These are phyloP conservation scores for Plasmodium yoelii DNA, from an alignment of 169 alveolate species.

Conservation along the genomic window DNA sequence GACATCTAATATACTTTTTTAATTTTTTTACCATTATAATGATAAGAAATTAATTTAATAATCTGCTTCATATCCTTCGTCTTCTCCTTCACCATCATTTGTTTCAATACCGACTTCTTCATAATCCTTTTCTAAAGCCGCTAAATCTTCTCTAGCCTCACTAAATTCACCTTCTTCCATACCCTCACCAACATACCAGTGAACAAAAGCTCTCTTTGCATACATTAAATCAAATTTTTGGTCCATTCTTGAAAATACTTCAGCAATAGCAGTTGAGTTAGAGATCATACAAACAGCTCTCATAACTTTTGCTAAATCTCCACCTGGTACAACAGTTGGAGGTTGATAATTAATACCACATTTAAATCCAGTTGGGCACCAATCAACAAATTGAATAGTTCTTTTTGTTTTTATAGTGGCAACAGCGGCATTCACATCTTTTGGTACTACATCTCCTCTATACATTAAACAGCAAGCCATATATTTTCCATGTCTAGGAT, in stretches of 20 bases:
- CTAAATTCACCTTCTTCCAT: constrained; percentile 99
- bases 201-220: constrained; percentile 99
- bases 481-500: constrained; percentile 98
- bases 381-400: constrained; percentile 97
- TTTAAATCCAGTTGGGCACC: constrained; percentile 99
- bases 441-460: constrained; percentile 99
- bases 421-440: constrained; percentile 99
- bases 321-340: constrained; percentile 99
- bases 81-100: constrained; percentile 77
- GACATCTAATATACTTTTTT: neutral
- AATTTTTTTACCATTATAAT: neutral
- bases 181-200: constrained; percentile 99
- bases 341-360: constrained; percentile 99
- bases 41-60: constrained; percentile 16
- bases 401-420: constrained; percentile 98
- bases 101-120: constrained; percentile 97
- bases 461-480: constrained; percentile 98
- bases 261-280: constrained; percentile 99
- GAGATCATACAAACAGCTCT: constrained; percentile 99
- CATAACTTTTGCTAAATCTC: constrained; percentile 99
- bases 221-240: constrained; percentile 98
- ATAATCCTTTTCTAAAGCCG: constrained; percentile 98
- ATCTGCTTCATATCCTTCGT: constrained; percentile 75
- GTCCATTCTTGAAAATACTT: constrained; percentile 97
- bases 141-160: constrained; percentile 99